Evolutionary conservation across 768 basidiomycete genomes (phyloP), one percentile per base, ranked within the genome.

Genomic region (Tephrocybe sp.): DNA sequence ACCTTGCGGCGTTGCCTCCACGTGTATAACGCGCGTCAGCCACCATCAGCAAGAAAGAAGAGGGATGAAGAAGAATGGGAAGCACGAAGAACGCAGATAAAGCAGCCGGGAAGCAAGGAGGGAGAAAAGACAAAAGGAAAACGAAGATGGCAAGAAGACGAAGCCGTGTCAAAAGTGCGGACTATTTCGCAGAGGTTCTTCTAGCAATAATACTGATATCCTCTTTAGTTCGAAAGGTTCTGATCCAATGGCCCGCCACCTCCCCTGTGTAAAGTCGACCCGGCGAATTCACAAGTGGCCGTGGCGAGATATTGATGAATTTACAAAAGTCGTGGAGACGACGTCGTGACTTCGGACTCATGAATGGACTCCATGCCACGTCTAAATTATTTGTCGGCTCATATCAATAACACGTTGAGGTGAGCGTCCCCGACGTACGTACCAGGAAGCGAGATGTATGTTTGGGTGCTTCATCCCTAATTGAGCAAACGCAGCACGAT

Each of bases 281-380:
- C 20, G 33, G 36, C 14, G 30, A 47, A 33, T 11, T 21, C 33
- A 32, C 39, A 20, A 47, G 36, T 44, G 47, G 24, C 30, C 60
- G 28, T 30, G 30, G 26, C 11, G 15, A 12, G 26, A 28, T n/a
- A n/a, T n/a, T 30, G 28, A 17, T 21, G 45, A 7, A 15, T 87
- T 58, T 61, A 91, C 96, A 90, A 88, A 99, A 99, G 72, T 99
- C 97, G 76, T 98, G 97, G 95, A 98, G 58, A 99, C 97, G 67
- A 99, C 98, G 61, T 98, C 97, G 34, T 96, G 53, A 97, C 97
- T 64, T 91, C 88, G 68, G 91, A 99, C 65, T 90, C 96, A 66
- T 98, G 95, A 68, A 99, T 99, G 24, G 93, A 95, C 58, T 83
- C 87, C 96, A 97, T 96, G n/a, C n/a, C n/a, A n/a, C n/a, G 68